phyloP scores from a whole-genome alignment of 148 eudicot genomes.

The Linanthus parryae region DNA sequence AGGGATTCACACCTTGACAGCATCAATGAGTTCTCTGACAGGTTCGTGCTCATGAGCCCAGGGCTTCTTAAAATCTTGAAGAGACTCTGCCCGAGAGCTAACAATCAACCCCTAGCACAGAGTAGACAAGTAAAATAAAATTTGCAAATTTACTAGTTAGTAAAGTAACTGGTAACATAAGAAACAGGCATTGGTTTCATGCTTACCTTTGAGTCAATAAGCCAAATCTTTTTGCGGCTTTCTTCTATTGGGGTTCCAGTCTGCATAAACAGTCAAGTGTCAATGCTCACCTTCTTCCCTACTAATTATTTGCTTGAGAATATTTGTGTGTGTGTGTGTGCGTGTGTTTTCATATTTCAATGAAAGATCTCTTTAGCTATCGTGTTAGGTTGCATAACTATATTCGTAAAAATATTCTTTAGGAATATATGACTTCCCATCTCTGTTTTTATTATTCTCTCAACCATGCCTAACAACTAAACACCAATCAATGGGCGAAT shows the following conservation, averaged over 20 bases:
- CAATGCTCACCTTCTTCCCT: background rate
- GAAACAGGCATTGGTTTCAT: background rate
- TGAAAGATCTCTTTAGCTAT: too few species aligned
- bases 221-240: slow-evolving; percentile 87
- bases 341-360: too few species aligned
- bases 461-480: too few species aligned
- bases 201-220: slow-evolving; percentile 89
- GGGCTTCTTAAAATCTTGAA: slow-evolving; percentile 90
- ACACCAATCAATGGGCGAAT: too few species aligned
- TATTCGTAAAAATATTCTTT: too few species aligned
- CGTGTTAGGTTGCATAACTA: too few species aligned
- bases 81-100: slow-evolving; percentile 58
- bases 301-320: too few species aligned
- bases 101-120: slow-evolving; percentile 78
- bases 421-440: too few species aligned
- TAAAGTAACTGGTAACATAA: background rate
- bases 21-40: slow-evolving; percentile 58
- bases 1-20: slow-evolving; percentile 63
- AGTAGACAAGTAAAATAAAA: background rate
- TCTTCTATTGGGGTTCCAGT: slow-evolving; percentile 78
- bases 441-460: too few species aligned
- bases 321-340: too few species aligned
- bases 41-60: slow-evolving; percentile 99
- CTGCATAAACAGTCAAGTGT: slow-evolving; percentile 29
- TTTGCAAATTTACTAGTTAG: background rate